Percentiles rank a stretch among this genome's conserved stretches.
Conservation (phyloP, 148 eudicot species). For the Beta vulgaris region DNA sequence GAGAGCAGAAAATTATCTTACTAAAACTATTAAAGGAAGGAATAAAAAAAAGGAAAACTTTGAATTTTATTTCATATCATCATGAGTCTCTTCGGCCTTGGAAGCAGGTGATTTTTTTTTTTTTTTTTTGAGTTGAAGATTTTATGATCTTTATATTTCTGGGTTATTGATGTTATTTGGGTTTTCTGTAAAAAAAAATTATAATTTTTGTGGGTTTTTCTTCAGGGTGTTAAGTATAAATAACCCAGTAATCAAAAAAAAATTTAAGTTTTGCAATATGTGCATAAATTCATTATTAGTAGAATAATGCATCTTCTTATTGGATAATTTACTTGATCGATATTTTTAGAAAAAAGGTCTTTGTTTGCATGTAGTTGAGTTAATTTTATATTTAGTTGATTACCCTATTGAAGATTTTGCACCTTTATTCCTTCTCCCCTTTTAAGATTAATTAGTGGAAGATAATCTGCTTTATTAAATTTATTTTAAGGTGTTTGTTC, state of each 20-base stretch:
- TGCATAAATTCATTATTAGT: background rate
- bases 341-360: background rate
- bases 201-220: background rate
- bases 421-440: conserved; percentile 13
- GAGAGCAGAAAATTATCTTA: background rate
- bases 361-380: background rate
- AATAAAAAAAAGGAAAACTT: background rate
- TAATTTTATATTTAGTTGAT: background rate
- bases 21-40: background rate
- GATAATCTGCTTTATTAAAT: conserved; percentile 25
- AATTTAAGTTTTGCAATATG: background rate
- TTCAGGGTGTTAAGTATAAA: background rate
- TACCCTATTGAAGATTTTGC: conserved; percentile 6
- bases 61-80: background rate
- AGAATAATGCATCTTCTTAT: background rate
- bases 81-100: conserved; percentile 76
- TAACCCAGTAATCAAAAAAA: background rate
- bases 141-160: background rate
- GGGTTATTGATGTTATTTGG: background rate
- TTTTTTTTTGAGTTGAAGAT: background rate
- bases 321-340: background rate
- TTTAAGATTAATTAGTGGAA: conserved; percentile 15
- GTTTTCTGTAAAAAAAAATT: background rate
- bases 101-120: conserved; percentile 45
- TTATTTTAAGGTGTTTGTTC: conserved; percentile 20